Evolutionary conservation across 2,329 filamentous ascomycete genomes (phyloP).

Genomic region (Pseudogymnoascus sp.): DNA sequence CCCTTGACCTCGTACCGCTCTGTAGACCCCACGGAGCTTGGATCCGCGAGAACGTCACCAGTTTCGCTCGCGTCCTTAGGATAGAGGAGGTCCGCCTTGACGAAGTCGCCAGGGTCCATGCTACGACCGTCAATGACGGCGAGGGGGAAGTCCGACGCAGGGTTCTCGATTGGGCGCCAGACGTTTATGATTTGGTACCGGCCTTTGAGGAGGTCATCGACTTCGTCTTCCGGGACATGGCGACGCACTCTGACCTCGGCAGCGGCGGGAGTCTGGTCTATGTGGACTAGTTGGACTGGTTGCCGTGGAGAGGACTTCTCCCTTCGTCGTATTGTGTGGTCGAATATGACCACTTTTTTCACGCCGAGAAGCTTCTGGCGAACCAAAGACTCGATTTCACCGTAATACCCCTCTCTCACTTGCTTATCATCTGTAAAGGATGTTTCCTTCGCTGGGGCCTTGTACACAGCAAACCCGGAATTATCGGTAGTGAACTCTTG

Average conservation of each 20-base stretch:
- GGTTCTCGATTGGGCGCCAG: constrained; percentile 53
- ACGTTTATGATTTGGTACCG: constrained; percentile 80
- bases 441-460: constrained; percentile 45
- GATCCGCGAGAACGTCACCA: constrained; percentile 55
- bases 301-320: constrained; percentile 46
- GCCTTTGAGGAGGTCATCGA: constrained; percentile 51
- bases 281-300: constrained; percentile 66
- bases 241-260: constrained; percentile 57
- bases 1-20: constrained; percentile 55
- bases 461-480: constrained; percentile 63
- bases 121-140: constrained; percentile 48
- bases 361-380: constrained; percentile 56
- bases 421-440: constrained; percentile 61
- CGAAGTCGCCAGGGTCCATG: constrained; percentile 53
- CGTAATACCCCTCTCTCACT: constrained; percentile 67
- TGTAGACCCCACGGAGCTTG: constrained; percentile 37
- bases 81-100: constrained; percentile 68
- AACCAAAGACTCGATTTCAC: constrained; percentile 66
- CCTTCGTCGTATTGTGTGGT: constrained; percentile 71
- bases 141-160: constrained; percentile 46
- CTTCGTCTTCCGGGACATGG: constrained; percentile 58
- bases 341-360: constrained; percentile 63
- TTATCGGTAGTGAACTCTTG: constrained; percentile 55
- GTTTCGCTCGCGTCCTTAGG: constrained; percentile 65
- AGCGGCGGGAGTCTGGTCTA: constrained; percentile 67